Evolutionary conservation across 2,329 filamentous ascomycete genomes (phyloP), one percentile per base, ranked within the genome.

Genomic region (Diaporthe destruens): DNA sequence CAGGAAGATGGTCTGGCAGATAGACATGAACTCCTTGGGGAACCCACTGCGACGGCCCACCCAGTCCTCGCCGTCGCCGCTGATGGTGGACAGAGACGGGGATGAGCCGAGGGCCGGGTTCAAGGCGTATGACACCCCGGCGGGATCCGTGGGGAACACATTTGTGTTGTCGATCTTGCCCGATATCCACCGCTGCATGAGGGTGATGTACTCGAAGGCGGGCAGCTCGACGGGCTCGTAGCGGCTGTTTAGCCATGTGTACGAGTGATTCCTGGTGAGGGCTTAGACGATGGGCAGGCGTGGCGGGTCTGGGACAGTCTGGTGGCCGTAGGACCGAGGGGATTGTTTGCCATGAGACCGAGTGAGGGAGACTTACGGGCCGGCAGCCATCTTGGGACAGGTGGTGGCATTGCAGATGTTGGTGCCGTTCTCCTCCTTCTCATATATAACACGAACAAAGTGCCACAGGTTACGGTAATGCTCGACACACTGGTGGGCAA

Each of bases 401-500:
- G 89, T 90, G 74, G 89, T 89, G 72, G 92, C 86, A 80, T 95
- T 96, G 85, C 94, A 97, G 76, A 96, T 91, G 12, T 91, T 88
- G 74, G 85, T 86, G 32, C 91, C 91, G 73, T 90, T 88, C 63
- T 90, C 88, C 80, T 95, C 93, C 75, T 91, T 88, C 78, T 94
- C 92, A 79, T 94, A 92, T 76, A 96, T 90, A 53, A 95, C 91
- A 76, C 92, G 90, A 70, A 95, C 90, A 87, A 95, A 94, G 78
- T 92, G 92, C 84, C 93, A 93, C 29, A 96, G 87, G 75, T 94
- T 88, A 71, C 94, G 91, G 79, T 94, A 94, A 81, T 96, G 93
- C 84, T 96, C 93, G 77, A 95, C 93, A 76, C 94, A 93, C 86
- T 96, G 94, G 83, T 96, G 93, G 74, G 94, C 93, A 76, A 96